Percentiles rank a stretch among this genome's conserved stretches.
phyloP scores from a whole-genome alignment of 495 filamentous ascomycete species.

The Letharia lupina region DNA sequence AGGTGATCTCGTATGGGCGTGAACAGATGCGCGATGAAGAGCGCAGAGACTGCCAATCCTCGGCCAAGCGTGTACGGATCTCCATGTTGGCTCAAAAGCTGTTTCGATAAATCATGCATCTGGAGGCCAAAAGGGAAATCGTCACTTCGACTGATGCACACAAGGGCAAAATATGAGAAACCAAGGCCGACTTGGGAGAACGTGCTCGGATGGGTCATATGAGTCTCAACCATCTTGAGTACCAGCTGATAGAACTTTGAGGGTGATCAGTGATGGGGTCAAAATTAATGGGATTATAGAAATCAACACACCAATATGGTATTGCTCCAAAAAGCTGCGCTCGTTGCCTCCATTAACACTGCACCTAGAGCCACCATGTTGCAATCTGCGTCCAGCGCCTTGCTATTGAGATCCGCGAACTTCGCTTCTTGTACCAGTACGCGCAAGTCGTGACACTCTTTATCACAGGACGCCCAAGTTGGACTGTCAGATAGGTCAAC shows the following conservation, averaged over 20 bases:
- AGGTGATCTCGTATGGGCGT: conserved; percentile 52
- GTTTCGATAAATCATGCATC: conserved; percentile 54
- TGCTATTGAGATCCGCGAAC: conserved; percentile 44
- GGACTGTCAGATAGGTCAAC: conserved; percentile 55
- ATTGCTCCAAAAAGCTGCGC: conserved; percentile 79
- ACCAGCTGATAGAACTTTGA: conserved; percentile 69
- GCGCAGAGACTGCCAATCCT: conserved; percentile 60
- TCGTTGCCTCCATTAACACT: conserved; percentile 66
- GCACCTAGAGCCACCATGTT: conserved; percentile 58
- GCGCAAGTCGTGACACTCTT: conserved; percentile 54
- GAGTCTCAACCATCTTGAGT: conserved; percentile 61
- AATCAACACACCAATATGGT: conserved; percentile 24
- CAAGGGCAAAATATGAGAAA: conserved; percentile 66
- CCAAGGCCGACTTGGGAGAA: conserved; percentile 70
- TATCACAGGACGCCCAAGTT: conserved; percentile 67
- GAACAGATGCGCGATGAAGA: conserved; percentile 68
- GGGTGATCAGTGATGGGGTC: conserved; percentile 1
- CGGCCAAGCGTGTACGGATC: conserved; percentile 63
- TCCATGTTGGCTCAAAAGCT: conserved; percentile 55
- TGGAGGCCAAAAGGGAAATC: conserved; percentile 59
- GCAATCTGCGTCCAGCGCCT: conserved; percentile 43
- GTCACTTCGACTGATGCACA: conserved; percentile 58
- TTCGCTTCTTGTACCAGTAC: conserved; percentile 51
- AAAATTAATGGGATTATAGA: not conserved
- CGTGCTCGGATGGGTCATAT: conserved; percentile 50